phyloP scores from a whole-genome alignment of 139 green algal genomes.

The Nannochloris sp. region DNA sequence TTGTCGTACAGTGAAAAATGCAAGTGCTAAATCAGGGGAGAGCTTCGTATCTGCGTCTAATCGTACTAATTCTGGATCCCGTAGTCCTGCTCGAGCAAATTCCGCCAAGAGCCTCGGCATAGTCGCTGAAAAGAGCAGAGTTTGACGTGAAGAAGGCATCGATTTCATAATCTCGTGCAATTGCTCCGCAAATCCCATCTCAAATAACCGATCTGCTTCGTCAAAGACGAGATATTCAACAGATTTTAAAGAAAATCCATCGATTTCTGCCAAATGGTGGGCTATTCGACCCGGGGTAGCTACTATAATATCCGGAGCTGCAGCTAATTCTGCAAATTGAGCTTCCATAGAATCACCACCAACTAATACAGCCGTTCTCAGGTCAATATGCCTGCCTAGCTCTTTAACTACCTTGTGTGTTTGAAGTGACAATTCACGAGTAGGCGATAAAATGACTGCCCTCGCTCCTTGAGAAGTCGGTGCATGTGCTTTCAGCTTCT shows the following conservation, averaged over 20 bases:
- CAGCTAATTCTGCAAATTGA: constrained; percentile 88
- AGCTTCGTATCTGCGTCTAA: constrained; percentile 90
- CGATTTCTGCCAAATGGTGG: constrained; percentile 85
- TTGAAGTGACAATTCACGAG: constrained; percentile 78
- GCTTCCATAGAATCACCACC: constrained; percentile 93
- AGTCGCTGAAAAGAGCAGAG: constrained; percentile 93
- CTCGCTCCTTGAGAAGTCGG: constrained; percentile 58
- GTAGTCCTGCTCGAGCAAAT: constrained; percentile 83
- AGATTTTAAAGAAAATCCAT: constrained; percentile 55
- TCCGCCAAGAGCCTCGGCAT: constrained; percentile 85
- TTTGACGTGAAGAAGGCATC: constrained; percentile 72
- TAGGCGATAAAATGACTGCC: constrained; percentile 84
- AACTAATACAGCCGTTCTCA: constrained; percentile 79
- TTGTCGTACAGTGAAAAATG: constrained; percentile 72
- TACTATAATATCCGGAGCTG: constrained; percentile 89
- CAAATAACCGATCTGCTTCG: constrained; percentile 95
- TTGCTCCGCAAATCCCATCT: constrained; percentile 96
- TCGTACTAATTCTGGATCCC: constrained; percentile 79
- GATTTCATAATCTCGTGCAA: constrained; percentile 65
- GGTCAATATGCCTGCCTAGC: constrained; percentile 65
- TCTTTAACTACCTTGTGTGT: constrained; percentile 81
- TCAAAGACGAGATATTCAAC: constrained; percentile 86
- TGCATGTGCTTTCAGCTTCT: constrained; percentile 72
- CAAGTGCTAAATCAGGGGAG: constrained; percentile 67
- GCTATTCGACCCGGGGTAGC: constrained; percentile 90